Evolutionary conservation across 805 yeast genomes (phyloP).

Genomic region (Saccharomycopsis lassenensis): DNA sequence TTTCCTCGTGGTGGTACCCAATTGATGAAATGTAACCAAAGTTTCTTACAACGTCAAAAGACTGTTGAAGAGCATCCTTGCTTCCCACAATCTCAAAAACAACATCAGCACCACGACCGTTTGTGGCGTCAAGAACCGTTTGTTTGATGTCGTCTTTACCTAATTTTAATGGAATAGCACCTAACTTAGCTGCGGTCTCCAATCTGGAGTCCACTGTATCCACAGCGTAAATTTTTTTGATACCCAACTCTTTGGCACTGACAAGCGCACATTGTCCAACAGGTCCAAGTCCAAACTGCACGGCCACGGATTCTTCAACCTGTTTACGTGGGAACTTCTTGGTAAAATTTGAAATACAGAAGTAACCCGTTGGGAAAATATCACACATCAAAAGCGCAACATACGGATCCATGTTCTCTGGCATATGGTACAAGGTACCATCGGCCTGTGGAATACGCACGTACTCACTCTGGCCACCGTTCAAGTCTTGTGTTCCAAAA

Average conservation of each 20-base stretch:
- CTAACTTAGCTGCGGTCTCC: constrained; percentile 33
- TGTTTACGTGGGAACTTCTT: constrained; percentile 28
- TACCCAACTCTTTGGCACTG: constrained; percentile 34
- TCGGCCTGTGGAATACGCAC: constrained; percentile 49
- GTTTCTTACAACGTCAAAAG: constrained; percentile 42
- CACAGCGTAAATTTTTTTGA: constrained; percentile 34
- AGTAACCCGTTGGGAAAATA: constrained; percentile 54
- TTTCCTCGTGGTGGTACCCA: constrained; percentile 48
- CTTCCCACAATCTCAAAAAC: constrained; percentile 53
- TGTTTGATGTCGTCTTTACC: constrained; percentile 30
- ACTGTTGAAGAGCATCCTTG: constrained; percentile 37
- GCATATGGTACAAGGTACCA: constrained; percentile 36
- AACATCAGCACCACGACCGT: constrained; percentile 46
- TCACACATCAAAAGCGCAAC: constrained; percentile 50
- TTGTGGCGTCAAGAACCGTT: constrained; percentile 28
- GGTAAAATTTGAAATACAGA: constrained; percentile 42
- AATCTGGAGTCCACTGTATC: constrained; percentile 40
- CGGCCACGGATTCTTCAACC: constrained; percentile 28
- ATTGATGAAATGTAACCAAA: constrained; percentile 48
- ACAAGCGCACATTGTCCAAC: constrained; percentile 45
- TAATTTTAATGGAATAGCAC: constrained; percentile 39
- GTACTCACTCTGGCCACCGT: constrained; percentile 57
- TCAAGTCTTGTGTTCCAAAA: constrained; percentile 45
- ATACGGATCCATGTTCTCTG: constrained; percentile 29
- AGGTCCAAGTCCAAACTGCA: constrained; percentile 53